phyloP scores from a whole-genome alignment of 2,329 filamentous ascomycete species.

The Blastomyces percursus region DNA sequence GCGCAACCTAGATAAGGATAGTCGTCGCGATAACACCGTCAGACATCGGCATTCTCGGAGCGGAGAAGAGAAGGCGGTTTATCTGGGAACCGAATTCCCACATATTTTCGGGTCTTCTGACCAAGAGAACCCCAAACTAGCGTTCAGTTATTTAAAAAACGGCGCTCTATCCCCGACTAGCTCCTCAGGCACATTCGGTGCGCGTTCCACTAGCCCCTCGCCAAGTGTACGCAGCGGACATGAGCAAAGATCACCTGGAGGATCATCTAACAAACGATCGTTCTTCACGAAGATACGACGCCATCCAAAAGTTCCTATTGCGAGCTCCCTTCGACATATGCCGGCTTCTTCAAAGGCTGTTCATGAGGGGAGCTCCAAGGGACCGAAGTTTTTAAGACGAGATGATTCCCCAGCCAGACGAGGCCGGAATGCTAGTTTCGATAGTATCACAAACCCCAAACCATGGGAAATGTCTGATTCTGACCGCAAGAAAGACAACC shows the following conservation, averaged over 20 bases:
- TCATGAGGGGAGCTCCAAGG: conserved; percentile 20
- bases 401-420: conserved; percentile 25
- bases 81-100: background rate
- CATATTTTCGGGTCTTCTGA: conserved; percentile 16
- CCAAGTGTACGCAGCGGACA: conserved; percentile 58
- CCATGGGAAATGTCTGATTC: conserved; percentile 23
- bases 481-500: conserved; percentile 28
- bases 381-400: conserved; percentile 20
- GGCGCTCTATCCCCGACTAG: conserved; percentile 14
- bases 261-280: conserved; percentile 34
- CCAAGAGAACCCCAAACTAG: conserved; percentile 24
- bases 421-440: conserved; percentile 28
- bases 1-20: conserved; percentile 37
- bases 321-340: conserved; percentile 23
- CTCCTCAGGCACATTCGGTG: conserved; percentile 40
- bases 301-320: conserved; percentile 37
- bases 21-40: conserved; percentile 31
- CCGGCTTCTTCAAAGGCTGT: conserved; percentile 21
- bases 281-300: conserved; percentile 45
- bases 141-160: conserved; percentile 38
- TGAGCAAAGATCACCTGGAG: conserved; percentile 37
- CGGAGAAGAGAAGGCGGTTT: conserved; percentile 44
- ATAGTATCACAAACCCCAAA: conserved; percentile 19
- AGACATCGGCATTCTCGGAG: conserved; percentile 46
- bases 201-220: conserved; percentile 68